A percentile compares a stretch with the other conserved stretches of the same genome.
Conservation (phyloP, 2,329 filamentous ascomycete genomes). For the Colletotrichum spinosum region DNA sequence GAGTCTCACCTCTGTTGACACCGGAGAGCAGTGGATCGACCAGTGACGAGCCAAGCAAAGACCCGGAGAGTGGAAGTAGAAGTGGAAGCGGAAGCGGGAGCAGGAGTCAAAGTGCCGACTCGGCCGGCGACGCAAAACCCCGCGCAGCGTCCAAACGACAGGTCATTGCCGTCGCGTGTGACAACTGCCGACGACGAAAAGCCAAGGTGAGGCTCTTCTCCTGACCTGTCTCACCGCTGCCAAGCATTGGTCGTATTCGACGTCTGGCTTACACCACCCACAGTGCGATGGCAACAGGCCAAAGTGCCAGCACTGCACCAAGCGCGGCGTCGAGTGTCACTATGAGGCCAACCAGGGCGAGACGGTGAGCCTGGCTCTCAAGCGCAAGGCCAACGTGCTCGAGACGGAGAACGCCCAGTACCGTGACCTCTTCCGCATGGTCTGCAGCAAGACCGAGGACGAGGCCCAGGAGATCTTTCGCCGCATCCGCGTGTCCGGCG, state of each 20-base stretch:
- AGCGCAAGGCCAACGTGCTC: slow-evolving; percentile 35
- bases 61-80: too few relatives aligned
- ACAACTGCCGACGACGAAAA: slow-evolving; percentile 32
- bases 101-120: slow-evolving; percentile 30
- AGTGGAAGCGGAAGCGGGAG: background rate
- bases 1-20: too few relatives aligned
- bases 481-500: slow-evolving; percentile 34
- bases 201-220: slow-evolving; percentile 26
- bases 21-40: background rate
- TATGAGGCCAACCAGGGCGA: slow-evolving; percentile 36
- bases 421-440: slow-evolving; percentile 38
- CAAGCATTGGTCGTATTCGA: background rate
- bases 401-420: slow-evolving; percentile 37
- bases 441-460: slow-evolving; percentile 36
- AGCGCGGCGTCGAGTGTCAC: slow-evolving; percentile 29
- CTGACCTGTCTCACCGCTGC: background rate
- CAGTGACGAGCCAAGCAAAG: background rate
- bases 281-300: slow-evolving; percentile 34
- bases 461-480: slow-evolving; percentile 40
- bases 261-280: background rate
- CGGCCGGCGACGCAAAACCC: slow-evolving; percentile 21
- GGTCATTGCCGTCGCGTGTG: slow-evolving; percentile 34
- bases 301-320: slow-evolving; percentile 35
- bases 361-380: slow-evolving; percentile 38
- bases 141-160: slow-evolving; percentile 27